Base-by-base conservation (phyloP, 192 early-diverging fungal species). In the Podila epigama region DNA sequence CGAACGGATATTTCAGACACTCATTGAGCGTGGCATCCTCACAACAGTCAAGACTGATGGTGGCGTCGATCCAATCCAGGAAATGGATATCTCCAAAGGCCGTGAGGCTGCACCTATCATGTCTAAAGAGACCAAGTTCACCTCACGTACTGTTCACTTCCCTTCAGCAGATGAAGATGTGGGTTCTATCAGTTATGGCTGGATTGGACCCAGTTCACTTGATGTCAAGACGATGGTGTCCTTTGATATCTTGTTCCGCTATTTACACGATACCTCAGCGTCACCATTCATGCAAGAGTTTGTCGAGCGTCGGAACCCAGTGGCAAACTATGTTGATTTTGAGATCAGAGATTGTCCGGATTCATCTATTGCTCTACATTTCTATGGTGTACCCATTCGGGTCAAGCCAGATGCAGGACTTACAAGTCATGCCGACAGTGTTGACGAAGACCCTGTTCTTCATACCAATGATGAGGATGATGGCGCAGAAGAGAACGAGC, bases 221-320 rank as follows among this genome's bases (percentile, higher is more conserved):
- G 91, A 95, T 53, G 65, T 89, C 8, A 80, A 85, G 35, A 85
- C 85, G 2, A 80, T 83, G 50, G 59, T 88, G 11, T 89, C 90
- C 1, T 60, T 95, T 3, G 89, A 93, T 53, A 87, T 96, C 31
- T 70, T 96, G 41, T 70, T 91, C 48, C 84, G 89, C 7, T 95
- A 88, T 58, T 70, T 96, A 52, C 84, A 87, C 11, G 92, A 92
- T 33, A 86, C 83, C 20, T 68, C 90, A 16, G 89, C 92, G 3
- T 90, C 89, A 29, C 92, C 91, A 6, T 86, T 94, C 41, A 73
- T 83, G 32, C 92, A 92, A 73, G 85, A 79, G 28, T 95, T 95
- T 89, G 90, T 93, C 7, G 93, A 96, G 80, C 81, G 84, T 18
- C 66, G 81, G 16, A 79, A 70, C 9, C 92, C 93, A 4, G 73